These are phyloP conservation scores for Phytopythium montanum DNA, from an alignment of 352 stramenopile species.

Conservation along the genomic window DNA sequence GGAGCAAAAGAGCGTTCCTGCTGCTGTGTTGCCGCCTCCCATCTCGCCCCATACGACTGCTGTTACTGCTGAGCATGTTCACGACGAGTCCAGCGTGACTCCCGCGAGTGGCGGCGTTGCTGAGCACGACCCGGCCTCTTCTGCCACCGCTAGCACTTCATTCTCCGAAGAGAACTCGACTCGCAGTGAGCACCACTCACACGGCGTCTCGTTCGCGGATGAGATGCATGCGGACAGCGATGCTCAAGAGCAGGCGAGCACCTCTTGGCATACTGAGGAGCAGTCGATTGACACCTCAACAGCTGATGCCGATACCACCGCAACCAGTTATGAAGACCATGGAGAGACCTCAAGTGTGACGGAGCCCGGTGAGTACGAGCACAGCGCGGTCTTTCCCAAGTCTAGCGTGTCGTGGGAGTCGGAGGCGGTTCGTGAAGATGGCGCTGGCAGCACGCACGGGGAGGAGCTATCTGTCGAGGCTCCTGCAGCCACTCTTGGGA, in stretches of 20 bases:
- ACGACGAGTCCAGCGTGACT: neutral
- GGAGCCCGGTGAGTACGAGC: neutral
- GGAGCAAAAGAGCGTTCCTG: neutral
- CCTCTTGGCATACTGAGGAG: neutral
- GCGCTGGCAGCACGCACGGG: neutral
- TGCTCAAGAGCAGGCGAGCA: neutral
- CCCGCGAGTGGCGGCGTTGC: neutral
- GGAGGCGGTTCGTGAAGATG: neutral
- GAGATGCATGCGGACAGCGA: neutral
- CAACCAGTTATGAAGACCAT: neutral
- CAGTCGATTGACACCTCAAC: neutral
- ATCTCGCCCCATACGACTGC: neutral
- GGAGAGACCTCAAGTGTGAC: neutral
- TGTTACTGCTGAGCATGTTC: neutral
- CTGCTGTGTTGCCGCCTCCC: neutral
- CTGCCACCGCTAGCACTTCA: neutral
- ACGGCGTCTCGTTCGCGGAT: slow-evolving; percentile 5
- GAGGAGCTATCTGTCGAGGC: neutral
- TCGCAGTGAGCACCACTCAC: neutral
- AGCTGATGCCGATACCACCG: neutral
- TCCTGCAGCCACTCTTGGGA: neutral
- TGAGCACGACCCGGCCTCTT: neutral
- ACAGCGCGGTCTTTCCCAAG: slow-evolving; percentile 1
- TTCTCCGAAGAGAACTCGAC: slow-evolving; percentile 1
- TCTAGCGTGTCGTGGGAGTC: slow-evolving; percentile 1